These are phyloP conservation scores for Cyanidium caldarium DNA, from an alignment of 23 red algal genomes.

Conservation along the genomic window DNA sequence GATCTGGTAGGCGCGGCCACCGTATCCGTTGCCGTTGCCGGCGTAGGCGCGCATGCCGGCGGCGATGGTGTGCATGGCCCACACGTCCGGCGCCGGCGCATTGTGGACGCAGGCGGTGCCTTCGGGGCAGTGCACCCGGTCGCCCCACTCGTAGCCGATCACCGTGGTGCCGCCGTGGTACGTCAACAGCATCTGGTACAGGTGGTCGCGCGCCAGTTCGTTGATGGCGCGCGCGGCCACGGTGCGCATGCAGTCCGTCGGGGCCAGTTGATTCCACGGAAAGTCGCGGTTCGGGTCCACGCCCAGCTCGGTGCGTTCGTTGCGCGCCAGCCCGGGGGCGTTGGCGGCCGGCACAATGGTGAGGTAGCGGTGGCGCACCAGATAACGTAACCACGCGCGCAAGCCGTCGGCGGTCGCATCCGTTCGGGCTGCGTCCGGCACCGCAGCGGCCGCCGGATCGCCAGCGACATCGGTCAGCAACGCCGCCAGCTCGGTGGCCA, in stretches of 20 bases:
- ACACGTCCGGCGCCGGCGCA: slow-evolving; percentile 42
- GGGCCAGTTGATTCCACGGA: slow-evolving; percentile 50
- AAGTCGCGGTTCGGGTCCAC: slow-evolving; percentile 92
- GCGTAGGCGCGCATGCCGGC: slow-evolving; percentile 21
- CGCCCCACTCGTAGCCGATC: slow-evolving; percentile 97
- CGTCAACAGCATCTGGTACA: slow-evolving; percentile 63
- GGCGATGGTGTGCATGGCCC: slow-evolving; percentile 42
- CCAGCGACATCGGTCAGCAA: slow-evolving; percentile 24
- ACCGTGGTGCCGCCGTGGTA: slow-evolving; percentile 95
- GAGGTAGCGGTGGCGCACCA: not conserved
- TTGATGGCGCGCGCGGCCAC: slow-evolving; percentile 62
- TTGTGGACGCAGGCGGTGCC: not conserved
- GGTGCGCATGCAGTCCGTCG: slow-evolving; percentile 57
- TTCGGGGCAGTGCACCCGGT: slow-evolving; percentile 42
- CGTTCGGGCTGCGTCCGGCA: slow-evolving; percentile 63
- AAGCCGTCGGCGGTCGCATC: not conserved
- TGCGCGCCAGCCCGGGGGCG: not conserved
- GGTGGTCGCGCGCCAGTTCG: slow-evolving; percentile 48
- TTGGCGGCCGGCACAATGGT: slow-evolving; percentile 1
- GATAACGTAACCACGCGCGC: not conserved
- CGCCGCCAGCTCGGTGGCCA: not conserved
- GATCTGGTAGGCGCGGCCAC: slow-evolving; percentile 19
- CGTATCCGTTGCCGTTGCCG: slow-evolving; percentile 35
- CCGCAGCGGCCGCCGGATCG: slow-evolving; percentile 20
- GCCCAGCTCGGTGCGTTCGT: slow-evolving; percentile 4